Conservation (phyloP, 805 yeast species). For the Candida ulmi region DNA sequence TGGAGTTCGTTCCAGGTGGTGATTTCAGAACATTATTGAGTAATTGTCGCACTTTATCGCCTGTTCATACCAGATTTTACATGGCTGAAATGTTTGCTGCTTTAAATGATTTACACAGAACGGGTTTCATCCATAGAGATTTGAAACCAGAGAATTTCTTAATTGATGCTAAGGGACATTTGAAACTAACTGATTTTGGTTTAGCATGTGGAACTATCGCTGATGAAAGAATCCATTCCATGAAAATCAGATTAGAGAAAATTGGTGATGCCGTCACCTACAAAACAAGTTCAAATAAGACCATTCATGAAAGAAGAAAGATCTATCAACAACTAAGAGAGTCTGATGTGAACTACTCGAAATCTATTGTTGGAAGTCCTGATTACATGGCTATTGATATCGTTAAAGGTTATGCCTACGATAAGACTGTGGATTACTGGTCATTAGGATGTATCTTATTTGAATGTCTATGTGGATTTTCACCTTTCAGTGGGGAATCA, state of each 20-base stretch:
- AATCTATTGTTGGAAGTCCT: conserved; percentile 96
- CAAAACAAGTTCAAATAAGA: conserved; percentile 49
- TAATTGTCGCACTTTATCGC: conserved; percentile 87
- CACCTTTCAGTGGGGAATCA: conserved; percentile 92
- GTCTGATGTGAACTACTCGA: conserved; percentile 77
- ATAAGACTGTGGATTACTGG: conserved; percentile 98
- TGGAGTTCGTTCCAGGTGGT: conserved; percentile 99
- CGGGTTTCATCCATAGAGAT: conserved; percentile 77
- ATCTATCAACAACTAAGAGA: conserved; percentile 76
- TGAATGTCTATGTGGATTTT: conserved; percentile 93
- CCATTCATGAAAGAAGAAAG: conserved; percentile 82
- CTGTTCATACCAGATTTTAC: conserved; percentile 94
- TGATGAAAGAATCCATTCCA: conserved; percentile 86
- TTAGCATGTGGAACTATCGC: conserved; percentile 95
- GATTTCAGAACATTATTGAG: conserved; percentile 92
- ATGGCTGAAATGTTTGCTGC: conserved; percentile 95
- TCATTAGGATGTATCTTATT: conserved; percentile 95
- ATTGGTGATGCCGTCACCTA: conserved; percentile 68
- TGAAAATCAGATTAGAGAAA: conserved; percentile 63
- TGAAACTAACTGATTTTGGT: conserved; percentile 93
- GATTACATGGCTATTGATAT: conserved; percentile 99
- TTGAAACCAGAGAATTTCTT: conserved; percentile 54
- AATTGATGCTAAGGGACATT: conserved; percentile 86
- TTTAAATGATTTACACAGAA: conserved; percentile 85
- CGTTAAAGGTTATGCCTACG: conserved; percentile 78